These are phyloP conservation scores for Eremochloa ophiuroides DNA, from an alignment of 176 grass and related monocot genomes.

Conservation along the genomic window DNA sequence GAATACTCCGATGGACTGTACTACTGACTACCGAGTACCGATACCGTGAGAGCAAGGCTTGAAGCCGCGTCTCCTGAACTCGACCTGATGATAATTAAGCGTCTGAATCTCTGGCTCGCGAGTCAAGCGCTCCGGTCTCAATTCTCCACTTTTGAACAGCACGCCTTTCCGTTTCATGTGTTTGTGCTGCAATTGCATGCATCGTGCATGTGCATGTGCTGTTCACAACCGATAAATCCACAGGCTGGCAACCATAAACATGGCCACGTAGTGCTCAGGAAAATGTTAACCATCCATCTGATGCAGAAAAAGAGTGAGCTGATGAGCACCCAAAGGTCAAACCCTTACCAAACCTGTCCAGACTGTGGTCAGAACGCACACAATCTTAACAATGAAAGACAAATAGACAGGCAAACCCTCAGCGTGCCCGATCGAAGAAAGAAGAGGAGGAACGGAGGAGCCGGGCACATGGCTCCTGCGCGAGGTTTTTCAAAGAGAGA, in stretches of 20 bases:
- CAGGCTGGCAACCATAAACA: background rate
- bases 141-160: background rate
- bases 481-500: background rate
- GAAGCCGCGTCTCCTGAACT: background rate
- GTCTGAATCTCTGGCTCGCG: background rate
- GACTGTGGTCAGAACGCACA: background rate
- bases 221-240: background rate
- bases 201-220: background rate
- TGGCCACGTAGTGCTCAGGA: background rate
- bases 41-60: background rate
- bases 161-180: background rate
- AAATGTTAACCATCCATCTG: background rate
- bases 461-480: slow-evolving; percentile 19
- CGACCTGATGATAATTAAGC: background rate
- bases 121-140: background rate
- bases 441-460: background rate
- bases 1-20: background rate
- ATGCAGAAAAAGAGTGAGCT: background rate
- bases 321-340: slow-evolving; percentile 26
- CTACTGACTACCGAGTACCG: background rate
- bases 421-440: background rate
- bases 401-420: background rate
- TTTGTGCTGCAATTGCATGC: background rate
- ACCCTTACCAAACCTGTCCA: background rate
- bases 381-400: background rate